Evolutionary conservation across 441 rosid species (phyloP), one percentile per base, ranked within the genome.

Genomic region (Pelargonium fulgidum): DNA sequence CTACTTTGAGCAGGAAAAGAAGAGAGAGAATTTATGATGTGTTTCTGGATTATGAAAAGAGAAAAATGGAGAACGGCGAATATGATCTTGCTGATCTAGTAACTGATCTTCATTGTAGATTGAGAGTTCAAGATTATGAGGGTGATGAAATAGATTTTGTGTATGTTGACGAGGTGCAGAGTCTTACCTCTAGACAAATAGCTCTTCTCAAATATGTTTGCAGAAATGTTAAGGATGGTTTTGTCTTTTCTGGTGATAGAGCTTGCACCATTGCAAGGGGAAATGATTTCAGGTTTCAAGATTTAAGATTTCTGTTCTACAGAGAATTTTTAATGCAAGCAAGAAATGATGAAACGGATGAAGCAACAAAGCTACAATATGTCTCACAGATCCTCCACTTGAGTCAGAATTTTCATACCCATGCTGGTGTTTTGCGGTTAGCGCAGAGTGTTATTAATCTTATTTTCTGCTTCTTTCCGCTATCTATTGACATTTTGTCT

Each of bases 141-240:
- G 84, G 81, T 14, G 81, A 78, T 0, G 8, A 29, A 1, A 69
- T 87, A 75, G 76, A 85, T 63, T 87, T 79, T 74, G 86, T 85
- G 33, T 87, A 85, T 66, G 75, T 85, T 3, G 89, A 85, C 73
- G 88, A 87, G 72, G 88, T 85, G 59, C 92, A 87, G 72, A 87
- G 85, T 82, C 81, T 87, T 4, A 83, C 87, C 5, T 84, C 78
- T 81, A 78, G 83, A 50, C 90, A 84, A 66, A 76, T 84, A 69
- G 81, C 86, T 48, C 74, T 84, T 8, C 83, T 86, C 74, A 83
- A 85, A 14, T 70, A 84, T 45, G 17, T 83, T 0, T 78, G 85
- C 68, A 68, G 36, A 24, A 87, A 85, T 73, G 80, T 82, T 14
- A 69, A 58, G 2, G 81, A 81, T n/a, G 89, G 90, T 12, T 86